phyloP scores from a whole-genome alignment of 257 asterid genomes.

The Lycium ferocissimum region DNA sequence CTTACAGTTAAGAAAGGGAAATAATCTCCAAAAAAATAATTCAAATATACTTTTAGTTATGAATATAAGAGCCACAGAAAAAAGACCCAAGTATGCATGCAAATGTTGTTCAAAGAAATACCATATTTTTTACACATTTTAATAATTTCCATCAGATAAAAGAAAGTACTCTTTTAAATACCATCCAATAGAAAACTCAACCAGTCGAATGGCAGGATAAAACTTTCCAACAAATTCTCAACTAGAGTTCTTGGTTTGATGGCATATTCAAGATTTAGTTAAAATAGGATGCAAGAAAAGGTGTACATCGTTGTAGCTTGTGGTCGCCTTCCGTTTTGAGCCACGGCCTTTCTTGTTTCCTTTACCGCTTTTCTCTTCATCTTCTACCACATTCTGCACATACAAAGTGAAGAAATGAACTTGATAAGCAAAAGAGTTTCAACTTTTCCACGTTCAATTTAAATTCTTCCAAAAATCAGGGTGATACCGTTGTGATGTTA shows the following conservation, averaged over 20 bases:
- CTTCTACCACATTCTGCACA: conserved; percentile 60
- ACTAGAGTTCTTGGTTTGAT: not conserved
- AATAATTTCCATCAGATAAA: not conserved
- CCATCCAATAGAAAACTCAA: not conserved
- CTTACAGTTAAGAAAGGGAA: not conserved
- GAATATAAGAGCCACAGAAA: not conserved
- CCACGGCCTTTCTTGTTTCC: conserved; percentile 73
- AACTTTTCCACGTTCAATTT: not conserved
- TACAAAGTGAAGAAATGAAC: conserved; percentile 37
- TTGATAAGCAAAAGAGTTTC: conserved; percentile 28
- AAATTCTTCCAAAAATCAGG: conserved; percentile 13
- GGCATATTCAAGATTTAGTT: not conserved
- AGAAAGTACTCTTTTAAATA: not conserved
- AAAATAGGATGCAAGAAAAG: conserved; percentile 13
- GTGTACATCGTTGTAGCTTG: conserved; percentile 66
- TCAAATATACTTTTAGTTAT: not conserved
- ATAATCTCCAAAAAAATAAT: not conserved
- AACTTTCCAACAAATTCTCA: not conserved
- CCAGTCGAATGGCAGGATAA: conserved; percentile 11
- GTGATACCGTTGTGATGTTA: conserved; percentile 65
- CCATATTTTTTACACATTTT: not conserved
- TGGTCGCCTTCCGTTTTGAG: conserved; percentile 68
- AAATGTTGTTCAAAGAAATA: conserved; percentile 6
- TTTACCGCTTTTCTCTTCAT: conserved; percentile 45
- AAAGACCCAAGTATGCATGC: conserved; percentile 14